phyloP scores from a whole-genome alignment of 148 eudicot genomes.

The Arbutus unedo region DNA sequence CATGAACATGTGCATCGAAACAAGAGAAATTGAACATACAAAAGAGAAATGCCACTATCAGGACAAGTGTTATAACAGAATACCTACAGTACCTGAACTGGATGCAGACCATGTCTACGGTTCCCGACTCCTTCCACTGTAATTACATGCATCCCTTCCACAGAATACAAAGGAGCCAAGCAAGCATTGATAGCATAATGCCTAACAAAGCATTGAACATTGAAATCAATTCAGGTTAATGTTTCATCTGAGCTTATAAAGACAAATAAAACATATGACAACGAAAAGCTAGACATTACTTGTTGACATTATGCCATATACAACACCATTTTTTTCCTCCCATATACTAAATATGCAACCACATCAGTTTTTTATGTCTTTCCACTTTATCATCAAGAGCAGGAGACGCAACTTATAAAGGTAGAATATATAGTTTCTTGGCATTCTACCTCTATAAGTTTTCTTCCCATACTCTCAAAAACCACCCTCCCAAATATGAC shows the following conservation, averaged over 20 bases:
- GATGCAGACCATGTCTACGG: slow-evolving; percentile 78
- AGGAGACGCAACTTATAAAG: background rate
- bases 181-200: slow-evolving; percentile 34
- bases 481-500: background rate
- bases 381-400: background rate
- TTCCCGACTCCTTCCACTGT: slow-evolving; percentile 98
- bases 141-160: slow-evolving; percentile 32
- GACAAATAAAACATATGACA: background rate
- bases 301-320: background rate
- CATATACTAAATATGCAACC: slow-evolving; percentile 14
- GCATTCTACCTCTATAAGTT: background rate
- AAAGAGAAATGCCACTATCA: background rate
- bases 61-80: background rate
- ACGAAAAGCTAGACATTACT: background rate
- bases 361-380: background rate
- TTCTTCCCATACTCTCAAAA: background rate
- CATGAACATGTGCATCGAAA: background rate
- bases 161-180: slow-evolving; percentile 40
- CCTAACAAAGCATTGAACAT: slow-evolving; percentile 2
- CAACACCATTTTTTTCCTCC: background rate
- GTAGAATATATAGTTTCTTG: background rate
- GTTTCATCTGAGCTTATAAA: background rate
- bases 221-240: background rate
- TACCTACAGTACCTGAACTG: slow-evolving; percentile 71
- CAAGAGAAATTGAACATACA: background rate